Evolutionary conservation across 306 rosid genomes (phyloP).

Genomic region (Amphicarpaea edgeworthii): DNA sequence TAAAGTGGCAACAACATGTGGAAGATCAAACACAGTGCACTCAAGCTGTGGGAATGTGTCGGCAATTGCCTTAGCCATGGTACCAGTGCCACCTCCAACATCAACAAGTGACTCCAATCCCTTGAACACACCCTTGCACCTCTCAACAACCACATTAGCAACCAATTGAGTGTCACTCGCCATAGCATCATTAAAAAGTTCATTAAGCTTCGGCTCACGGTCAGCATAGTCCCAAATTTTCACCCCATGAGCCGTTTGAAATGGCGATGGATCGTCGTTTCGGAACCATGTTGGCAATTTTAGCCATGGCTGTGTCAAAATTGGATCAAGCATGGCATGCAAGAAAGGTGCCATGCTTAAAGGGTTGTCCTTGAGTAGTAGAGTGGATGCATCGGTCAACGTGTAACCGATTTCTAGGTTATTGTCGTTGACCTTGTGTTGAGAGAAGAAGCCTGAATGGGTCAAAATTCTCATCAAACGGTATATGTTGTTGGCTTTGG

Average conservation of each 20-base stretch:
- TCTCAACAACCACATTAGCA: conserved; percentile 27
- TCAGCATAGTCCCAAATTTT: background rate
- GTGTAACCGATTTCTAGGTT: background rate
- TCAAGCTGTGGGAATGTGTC: conserved; percentile 30
- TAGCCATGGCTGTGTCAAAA: background rate
- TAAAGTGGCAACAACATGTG: conserved; percentile 49
- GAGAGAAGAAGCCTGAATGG: conserved; percentile 22
- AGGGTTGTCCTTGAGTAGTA: background rate
- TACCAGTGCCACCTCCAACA: conserved; percentile 54
- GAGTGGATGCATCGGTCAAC: background rate
- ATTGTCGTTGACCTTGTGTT: background rate
- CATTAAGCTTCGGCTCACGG: background rate
- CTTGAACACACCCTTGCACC: conserved; percentile 42
- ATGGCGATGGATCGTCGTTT: background rate
- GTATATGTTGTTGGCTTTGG: background rate
- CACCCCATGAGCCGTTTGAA: background rate
- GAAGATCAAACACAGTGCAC: conserved; percentile 46
- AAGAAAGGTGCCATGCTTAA: background rate
- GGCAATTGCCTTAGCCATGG: conserved; percentile 44
- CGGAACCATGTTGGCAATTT: background rate
- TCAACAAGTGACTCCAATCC: conserved; percentile 52
- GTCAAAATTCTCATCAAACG: conserved; percentile 2
- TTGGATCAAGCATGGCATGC: background rate
- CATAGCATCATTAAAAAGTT: conserved; percentile 45
- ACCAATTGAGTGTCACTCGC: conserved; percentile 43